A percentile compares a stretch with the other conserved stretches of the same genome.
Evolutionary conservation across 2,329 filamentous ascomycete genomes (phyloP).

Genomic region (Capronia americana): DNA sequence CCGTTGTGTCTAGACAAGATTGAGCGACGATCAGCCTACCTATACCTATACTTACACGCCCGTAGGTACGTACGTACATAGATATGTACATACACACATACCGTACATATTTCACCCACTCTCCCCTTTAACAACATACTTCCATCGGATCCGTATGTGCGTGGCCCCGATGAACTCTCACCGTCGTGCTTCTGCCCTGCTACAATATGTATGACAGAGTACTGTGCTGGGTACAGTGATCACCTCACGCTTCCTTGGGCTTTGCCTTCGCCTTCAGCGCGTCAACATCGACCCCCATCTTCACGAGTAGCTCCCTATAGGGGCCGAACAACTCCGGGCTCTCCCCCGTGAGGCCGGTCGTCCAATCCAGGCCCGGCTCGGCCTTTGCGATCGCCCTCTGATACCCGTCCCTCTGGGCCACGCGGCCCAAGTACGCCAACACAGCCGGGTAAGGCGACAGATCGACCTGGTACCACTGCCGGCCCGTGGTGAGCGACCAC

Average conservation of each 20-base stretch:
- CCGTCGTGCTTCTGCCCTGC: no score
- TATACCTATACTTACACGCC: no score
- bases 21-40: no score
- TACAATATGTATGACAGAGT: no score
- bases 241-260: neutral
- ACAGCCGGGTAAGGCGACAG: conserved; percentile 53
- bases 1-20: no score
- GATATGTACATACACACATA: no score
- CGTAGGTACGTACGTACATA: no score
- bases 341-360: conserved; percentile 15
- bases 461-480: conserved; percentile 57
- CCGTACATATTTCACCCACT: neutral
- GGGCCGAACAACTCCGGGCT: conserved; percentile 22
- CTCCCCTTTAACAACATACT: neutral
- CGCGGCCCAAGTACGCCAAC: conserved; percentile 54
- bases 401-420: conserved; percentile 56
- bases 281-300: conserved; percentile 17
- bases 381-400: conserved; percentile 56
- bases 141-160: neutral
- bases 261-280: neutral
- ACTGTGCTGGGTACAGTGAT: no score
- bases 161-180: no score
- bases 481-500: conserved; percentile 66
- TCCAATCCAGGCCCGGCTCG: conserved; percentile 55
- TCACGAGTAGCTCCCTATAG: conserved; percentile 4